These are phyloP conservation scores for Martiniozyma abietophila DNA, from an alignment of 805 yeast species.

Conservation along the genomic window DNA sequence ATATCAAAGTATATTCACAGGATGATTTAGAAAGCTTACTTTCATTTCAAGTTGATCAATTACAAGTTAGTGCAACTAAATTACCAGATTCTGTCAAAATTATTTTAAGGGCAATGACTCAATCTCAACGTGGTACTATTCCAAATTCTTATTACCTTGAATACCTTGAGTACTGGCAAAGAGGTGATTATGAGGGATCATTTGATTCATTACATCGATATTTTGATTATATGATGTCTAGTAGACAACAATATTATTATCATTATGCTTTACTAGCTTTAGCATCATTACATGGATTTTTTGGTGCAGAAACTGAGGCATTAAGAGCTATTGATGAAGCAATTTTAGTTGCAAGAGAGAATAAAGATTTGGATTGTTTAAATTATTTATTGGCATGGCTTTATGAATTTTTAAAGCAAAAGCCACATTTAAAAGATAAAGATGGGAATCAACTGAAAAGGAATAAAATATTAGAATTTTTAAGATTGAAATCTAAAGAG, in stretches of 20 bases:
- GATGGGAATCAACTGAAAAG: slow-evolving; percentile 7
- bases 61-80: slow-evolving; percentile 44
- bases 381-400: slow-evolving; percentile 70
- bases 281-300: slow-evolving; percentile 63
- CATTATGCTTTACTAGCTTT: slow-evolving; percentile 69
- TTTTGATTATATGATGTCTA: slow-evolving; percentile 70
- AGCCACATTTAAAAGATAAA: slow-evolving; percentile 36
- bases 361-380: slow-evolving; percentile 63
- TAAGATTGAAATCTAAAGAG: slow-evolving; percentile 44
- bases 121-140: slow-evolving; percentile 33
- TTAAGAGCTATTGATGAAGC: slow-evolving; percentile 79
- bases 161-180: slow-evolving; percentile 49
- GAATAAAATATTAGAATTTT: slow-evolving; percentile 46
- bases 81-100: slow-evolving; percentile 35
- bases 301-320: slow-evolving; percentile 60
- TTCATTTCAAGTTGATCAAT: slow-evolving; percentile 41
- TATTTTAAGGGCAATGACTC: slow-evolving; percentile 38
- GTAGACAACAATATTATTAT: slow-evolving; percentile 52
- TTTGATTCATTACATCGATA: slow-evolving; percentile 49
- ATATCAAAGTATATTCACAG: slow-evolving; percentile 27
- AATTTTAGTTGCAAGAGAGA: slow-evolving; percentile 77
- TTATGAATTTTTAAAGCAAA: slow-evolving; percentile 55
- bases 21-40: slow-evolving; percentile 41
- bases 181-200: slow-evolving; percentile 53
- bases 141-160: slow-evolving; percentile 46